These are phyloP conservation scores for Lachnellula suecica DNA, from an alignment of 2,329 filamentous ascomycete species.

Conservation along the genomic window DNA sequence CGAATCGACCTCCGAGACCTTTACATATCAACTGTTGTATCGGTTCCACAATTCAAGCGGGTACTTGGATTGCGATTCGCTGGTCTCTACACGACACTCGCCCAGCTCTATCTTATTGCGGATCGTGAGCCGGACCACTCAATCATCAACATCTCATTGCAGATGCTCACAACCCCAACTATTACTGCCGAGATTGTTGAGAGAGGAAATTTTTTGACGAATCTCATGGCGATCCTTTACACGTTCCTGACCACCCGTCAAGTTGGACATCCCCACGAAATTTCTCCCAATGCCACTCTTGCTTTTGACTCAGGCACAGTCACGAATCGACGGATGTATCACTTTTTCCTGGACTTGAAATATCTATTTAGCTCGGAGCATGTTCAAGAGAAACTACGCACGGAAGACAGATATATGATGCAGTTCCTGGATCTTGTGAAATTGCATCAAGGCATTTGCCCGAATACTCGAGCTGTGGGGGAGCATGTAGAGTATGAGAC, in stretches of 20 bases:
- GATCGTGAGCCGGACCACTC: constrained; percentile 97
- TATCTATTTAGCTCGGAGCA: constrained; percentile 87
- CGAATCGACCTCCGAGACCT: constrained; percentile 87
- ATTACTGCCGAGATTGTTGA: constrained; percentile 96
- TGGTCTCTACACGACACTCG: constrained; percentile 88
- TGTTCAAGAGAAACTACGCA: constrained; percentile 81
- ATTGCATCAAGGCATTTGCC: constrained; percentile 94
- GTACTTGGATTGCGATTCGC: constrained; percentile 91
- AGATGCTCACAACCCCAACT: constrained; percentile 94
- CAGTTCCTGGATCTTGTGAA: constrained; percentile 97
- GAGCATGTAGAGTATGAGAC: constrained; percentile 99
- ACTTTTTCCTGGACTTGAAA: constrained; percentile 94
- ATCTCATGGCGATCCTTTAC: constrained; percentile 92
- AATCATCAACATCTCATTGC: constrained; percentile 94
- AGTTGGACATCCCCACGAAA: constrained; percentile 89
- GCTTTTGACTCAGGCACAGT: constrained; percentile 94
- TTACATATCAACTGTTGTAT: constrained; percentile 95
- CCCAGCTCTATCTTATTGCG: constrained; percentile 92
- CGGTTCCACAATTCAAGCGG: constrained; percentile 93
- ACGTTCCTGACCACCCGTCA: constrained; percentile 96
- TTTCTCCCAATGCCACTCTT: constrained; percentile 80
- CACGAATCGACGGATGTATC: constrained; percentile 92
- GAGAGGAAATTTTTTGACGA: constrained; percentile 92
- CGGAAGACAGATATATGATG: constrained; percentile 81
- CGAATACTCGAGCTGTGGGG: constrained; percentile 85